Evolutionary conservation across 345 rosid genomes (phyloP).

Genomic region (Hypericum perforatum): DNA sequence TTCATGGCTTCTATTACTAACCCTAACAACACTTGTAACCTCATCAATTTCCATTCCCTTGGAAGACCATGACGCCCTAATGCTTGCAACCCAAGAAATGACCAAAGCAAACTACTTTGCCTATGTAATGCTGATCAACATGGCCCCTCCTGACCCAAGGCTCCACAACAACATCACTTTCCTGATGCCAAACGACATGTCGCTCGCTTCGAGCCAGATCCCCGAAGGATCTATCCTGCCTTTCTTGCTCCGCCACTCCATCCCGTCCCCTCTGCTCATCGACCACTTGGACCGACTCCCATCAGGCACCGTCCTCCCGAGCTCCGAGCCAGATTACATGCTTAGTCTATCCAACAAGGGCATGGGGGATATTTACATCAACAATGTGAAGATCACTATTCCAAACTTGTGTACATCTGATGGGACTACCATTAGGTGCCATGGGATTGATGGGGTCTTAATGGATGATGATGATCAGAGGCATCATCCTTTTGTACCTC

Average conservation of each 20-base stretch:
- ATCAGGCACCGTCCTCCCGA: constrained; percentile 46
- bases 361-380: constrained; percentile 35
- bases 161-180: constrained; percentile 40
- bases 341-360: constrained; percentile 44
- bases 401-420: constrained; percentile 47
- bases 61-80: constrained; percentile 18
- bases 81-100: constrained; percentile 59
- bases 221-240: constrained; percentile 20
- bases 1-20: too few relatives aligned
- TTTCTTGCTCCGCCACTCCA: constrained; percentile 65
- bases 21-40: too few relatives aligned
- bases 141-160: constrained; percentile 28
- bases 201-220: constrained; percentile 19
- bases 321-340: constrained; percentile 36
- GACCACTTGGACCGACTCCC: constrained; percentile 54
- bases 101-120: constrained; percentile 56
- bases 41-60: too few relatives aligned
- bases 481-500: constrained; percentile 1
- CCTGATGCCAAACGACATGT: constrained; percentile 64
- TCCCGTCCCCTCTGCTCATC: constrained; percentile 58
- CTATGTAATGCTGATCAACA: constrained; percentile 60
- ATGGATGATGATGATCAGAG: background rate
- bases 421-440: constrained; percentile 60
- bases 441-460: constrained; percentile 58
- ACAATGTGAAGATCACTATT: constrained; percentile 47